Evolutionary conservation across 371 early-diverging fungal species (phyloP).

Genomic region (Funneliformis caledonium): DNA sequence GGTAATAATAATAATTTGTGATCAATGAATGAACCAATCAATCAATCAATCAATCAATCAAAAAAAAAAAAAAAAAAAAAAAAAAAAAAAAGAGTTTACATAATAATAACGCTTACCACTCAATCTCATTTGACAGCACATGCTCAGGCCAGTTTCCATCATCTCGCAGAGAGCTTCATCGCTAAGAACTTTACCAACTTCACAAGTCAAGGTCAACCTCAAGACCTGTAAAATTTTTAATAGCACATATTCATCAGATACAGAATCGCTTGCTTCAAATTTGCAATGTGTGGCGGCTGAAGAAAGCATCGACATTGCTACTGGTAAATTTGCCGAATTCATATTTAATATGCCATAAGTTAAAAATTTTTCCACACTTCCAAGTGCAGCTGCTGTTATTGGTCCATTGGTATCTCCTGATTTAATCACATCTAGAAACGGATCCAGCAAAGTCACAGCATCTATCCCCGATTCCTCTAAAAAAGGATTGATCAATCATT

Average conservation of each 20-base stretch:
- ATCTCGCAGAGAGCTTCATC: conserved; percentile 95
- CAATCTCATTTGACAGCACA: conserved; percentile 92
- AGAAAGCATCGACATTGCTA: conserved; percentile 74
- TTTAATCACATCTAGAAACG: conserved; percentile 89
- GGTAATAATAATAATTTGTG: neutral
- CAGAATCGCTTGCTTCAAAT: conserved; percentile 92
- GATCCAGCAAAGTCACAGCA: conserved; percentile 77
- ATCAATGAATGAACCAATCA: neutral
- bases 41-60: neutral
- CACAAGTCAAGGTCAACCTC: conserved; percentile 68
- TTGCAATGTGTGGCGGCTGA: conserved; percentile 91
- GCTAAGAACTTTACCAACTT: conserved; percentile 70
- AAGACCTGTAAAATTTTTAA: conserved; percentile 86
- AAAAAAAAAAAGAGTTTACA: conserved; percentile 24
- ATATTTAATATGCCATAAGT: conserved; percentile 82
- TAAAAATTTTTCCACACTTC: conserved; percentile 87
- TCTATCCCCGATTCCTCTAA: conserved; percentile 65
- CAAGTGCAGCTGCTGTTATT: conserved; percentile 91
- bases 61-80: neutral
- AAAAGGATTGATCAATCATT: neutral
- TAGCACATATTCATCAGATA: conserved; percentile 92
- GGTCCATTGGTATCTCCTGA: conserved; percentile 93
- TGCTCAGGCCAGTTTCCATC: conserved; percentile 94
- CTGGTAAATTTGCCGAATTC: conserved; percentile 66
- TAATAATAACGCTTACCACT: conserved; percentile 65